phyloP scores from a whole-genome alignment of 2,329 filamentous ascomycete genomes.

The Zasmidium cellare region DNA sequence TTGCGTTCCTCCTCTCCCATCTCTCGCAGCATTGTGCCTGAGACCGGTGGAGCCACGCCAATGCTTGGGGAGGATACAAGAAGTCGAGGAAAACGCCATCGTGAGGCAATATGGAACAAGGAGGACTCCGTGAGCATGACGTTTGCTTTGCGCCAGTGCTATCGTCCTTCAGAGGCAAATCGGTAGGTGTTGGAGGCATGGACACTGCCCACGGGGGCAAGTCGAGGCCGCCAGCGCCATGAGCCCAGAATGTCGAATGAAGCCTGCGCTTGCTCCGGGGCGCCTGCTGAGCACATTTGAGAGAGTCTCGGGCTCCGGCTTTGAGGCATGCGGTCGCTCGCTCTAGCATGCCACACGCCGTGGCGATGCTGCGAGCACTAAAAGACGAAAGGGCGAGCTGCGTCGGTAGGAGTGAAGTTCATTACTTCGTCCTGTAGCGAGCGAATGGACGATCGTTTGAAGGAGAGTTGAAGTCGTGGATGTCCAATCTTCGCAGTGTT shows the following conservation, averaged over 20 bases:
- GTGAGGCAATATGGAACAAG: background rate
- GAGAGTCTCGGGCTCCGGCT: slow-evolving; percentile 54
- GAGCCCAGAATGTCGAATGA: slow-evolving; percentile 58
- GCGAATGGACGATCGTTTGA: background rate
- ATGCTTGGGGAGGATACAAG: slow-evolving; percentile 47
- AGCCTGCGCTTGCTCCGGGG: slow-evolving; percentile 50
- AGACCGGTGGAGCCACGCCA: slow-evolving; percentile 37
- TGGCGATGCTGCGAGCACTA: slow-evolving; percentile 3
- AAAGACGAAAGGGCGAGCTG: background rate
- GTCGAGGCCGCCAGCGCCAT: slow-evolving; percentile 51
- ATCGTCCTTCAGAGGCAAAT: slow-evolving; percentile 15
- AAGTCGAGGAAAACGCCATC: slow-evolving; percentile 45
- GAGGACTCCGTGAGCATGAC: background rate
- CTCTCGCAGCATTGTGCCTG: slow-evolving; percentile 24
- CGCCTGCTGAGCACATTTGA: slow-evolving; percentile 42
- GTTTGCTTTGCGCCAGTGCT: background rate
- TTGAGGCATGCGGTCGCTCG: slow-evolving; percentile 60
- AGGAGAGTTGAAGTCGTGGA: background rate
- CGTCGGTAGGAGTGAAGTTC: background rate
- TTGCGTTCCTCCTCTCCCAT: slow-evolving; percentile 30
- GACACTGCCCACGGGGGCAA: slow-evolving; percentile 30
- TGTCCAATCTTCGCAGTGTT: too few relatives aligned
- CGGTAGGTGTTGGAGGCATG: slow-evolving; percentile 4
- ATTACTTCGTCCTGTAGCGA: background rate
- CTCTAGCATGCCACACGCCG: slow-evolving; percentile 56